Conservation (phyloP, 2,329 filamentous ascomycete species). For the Capronia americana region DNA sequence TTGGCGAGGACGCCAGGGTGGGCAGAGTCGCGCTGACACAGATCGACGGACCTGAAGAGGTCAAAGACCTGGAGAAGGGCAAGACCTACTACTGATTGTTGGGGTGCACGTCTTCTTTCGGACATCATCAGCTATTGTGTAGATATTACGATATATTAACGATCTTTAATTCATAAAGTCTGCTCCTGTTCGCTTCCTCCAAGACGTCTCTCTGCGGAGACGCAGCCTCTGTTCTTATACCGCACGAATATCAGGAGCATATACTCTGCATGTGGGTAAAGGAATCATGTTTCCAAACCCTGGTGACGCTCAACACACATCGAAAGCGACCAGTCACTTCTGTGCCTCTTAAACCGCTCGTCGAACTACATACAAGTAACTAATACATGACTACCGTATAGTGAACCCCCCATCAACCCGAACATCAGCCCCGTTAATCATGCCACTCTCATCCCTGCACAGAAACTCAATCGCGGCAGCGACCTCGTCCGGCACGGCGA, state of each 20-base stretch:
- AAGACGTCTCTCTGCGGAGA: too few species aligned
- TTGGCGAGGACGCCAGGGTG: slow-evolving; percentile 7
- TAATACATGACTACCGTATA: slow-evolving; percentile 35
- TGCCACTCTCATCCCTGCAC: slow-evolving; percentile 50
- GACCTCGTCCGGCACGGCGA: slow-evolving; percentile 49
- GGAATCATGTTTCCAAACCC: too few species aligned
- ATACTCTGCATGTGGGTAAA: too few species aligned
- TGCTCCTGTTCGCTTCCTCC: too few species aligned
- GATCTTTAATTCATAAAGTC: too few species aligned
- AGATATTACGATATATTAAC: too few species aligned
- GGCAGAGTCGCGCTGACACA: slow-evolving; percentile 10
- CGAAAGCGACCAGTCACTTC: too few species aligned
- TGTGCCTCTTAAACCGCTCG: background rate
- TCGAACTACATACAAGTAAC: background rate
- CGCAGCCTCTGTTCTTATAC: too few species aligned
- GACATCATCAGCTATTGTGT: too few species aligned
- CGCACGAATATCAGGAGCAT: too few species aligned
- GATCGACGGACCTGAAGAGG: background rate
- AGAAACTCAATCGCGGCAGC: slow-evolving; percentile 50
- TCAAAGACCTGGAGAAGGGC: slow-evolving; percentile 14
- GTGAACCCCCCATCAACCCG: slow-evolving; percentile 51
- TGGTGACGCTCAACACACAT: too few species aligned
- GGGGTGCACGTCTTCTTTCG: too few species aligned
- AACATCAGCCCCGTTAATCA: slow-evolving; percentile 52
- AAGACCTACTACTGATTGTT: slow-evolving; percentile 10